Evolutionary conservation across 495 filamentous ascomycete species (phyloP), one percentile per base, ranked within the genome.

Genomic region (Aspergillus carlsbadensis): DNA sequence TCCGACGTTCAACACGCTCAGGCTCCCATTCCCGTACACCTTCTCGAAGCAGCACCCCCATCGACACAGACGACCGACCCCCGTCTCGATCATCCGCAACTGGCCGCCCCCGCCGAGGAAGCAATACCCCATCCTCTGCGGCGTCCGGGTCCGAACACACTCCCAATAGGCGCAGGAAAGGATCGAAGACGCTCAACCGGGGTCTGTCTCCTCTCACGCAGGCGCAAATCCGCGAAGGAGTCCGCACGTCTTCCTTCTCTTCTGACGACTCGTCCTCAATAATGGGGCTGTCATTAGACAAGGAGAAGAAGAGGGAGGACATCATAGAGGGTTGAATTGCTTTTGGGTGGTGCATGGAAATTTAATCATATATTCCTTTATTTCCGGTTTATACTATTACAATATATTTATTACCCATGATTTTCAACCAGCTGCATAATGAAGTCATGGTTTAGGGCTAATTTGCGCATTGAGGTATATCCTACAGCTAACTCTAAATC

Each of bases 11-110:
- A 17, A 72, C 73, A 18, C 70, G 75, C 47, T 74, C 78, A 10
- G 74, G 78, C 20, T 74, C 76, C 2, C 73, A 77, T 56, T 78
- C 77, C 8, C 77, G 75, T 14, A 78, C 69, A 13, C 72, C 73
- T 1, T 82, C 79, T 36, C 78, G 78, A 29, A 81, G 77, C 57
- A 75, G 69, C 31, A 81, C 78, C 34, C 78, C 78, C 3, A 68
- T 70, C 5, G 70, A 74, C 52, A 44, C 48, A 2, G 69, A 75
- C 24, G 74, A 77, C 26, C 69, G 74, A 4, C 68, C 74, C 8
- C 70, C 74, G 0, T 77, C 74, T 1, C 66, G 70, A 37, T 76
- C 73, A 11, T 70, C 68, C 6, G 47, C 61, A 8, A 60, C 58
- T 10, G 65, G 69, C 35, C 70, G 70, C 47, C 69, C 74, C 2